Evolutionary conservation across 129 eudicot species (phyloP).

Genomic region (Saposhnikovia divaricata): DNA sequence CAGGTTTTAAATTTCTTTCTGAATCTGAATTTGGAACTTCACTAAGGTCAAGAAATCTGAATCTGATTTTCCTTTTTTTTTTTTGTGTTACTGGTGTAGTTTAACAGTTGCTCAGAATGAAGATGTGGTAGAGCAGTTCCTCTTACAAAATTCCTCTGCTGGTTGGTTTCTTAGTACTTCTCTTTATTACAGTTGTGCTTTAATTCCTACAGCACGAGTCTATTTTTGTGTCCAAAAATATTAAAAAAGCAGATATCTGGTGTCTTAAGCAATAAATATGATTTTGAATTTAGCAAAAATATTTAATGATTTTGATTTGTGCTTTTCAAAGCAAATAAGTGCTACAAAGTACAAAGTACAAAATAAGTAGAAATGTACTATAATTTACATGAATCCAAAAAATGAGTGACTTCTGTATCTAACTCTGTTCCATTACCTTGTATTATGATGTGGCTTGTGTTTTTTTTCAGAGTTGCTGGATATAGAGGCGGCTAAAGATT

Average conservation of each 20-base stretch:
- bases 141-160: slow-evolving; percentile 52
- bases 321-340: not conserved
- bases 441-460: not conserved
- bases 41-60: slow-evolving; percentile 10
- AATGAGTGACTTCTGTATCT: not conserved
- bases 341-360: not conserved
- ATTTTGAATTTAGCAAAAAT: not conserved
- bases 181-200: not conserved
- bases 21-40: not conserved
- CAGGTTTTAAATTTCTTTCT: slow-evolving; percentile 41
- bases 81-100: not conserved
- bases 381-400: not conserved
- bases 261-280: not conserved
- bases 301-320: not conserved
- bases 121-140: slow-evolving; percentile 70
- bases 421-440: not conserved
- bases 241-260: not conserved
- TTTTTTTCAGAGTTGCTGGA: slow-evolving; percentile 66
- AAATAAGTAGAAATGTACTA: not conserved
- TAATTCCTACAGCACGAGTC: not conserved
- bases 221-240: not conserved
- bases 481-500: slow-evolving; percentile 50
- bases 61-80: not conserved
- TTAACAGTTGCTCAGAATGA: slow-evolving; percentile 85
- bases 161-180: slow-evolving; percentile 32